phyloP scores from a whole-genome alignment of 257 asterid genomes.

The Craterostigma plantagineum region DNA sequence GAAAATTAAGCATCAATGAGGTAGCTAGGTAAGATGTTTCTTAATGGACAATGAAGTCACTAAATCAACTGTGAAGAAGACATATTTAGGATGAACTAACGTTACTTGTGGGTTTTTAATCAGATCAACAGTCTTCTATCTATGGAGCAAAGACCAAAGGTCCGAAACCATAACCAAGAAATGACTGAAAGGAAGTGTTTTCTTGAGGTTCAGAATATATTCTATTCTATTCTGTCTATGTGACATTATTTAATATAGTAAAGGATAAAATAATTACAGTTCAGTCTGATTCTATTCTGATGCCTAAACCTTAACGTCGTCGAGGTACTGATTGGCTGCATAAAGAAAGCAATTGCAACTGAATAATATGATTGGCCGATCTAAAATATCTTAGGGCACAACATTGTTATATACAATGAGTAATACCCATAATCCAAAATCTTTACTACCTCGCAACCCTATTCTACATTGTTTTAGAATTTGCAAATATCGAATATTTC shows the following conservation, averaged over 20 bases:
- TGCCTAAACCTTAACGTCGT: slow-evolving; percentile 66
- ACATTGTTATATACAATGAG: background rate
- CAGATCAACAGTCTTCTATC: no score
- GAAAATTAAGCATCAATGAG: background rate
- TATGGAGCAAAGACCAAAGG: slow-evolving; percentile 12
- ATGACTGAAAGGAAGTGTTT: slow-evolving; percentile 25
- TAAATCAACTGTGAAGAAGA: no score
- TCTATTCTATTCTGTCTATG: slow-evolving; percentile 29
- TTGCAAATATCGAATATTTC: no score
- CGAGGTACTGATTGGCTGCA: slow-evolving; percentile 79
- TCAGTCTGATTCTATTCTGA: slow-evolving; percentile 14
- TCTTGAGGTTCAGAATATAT: slow-evolving; percentile 24
- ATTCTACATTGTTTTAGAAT: no score
- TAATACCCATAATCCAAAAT: no score
- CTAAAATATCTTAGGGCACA: slow-evolving; percentile 12
- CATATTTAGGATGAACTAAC: no score
- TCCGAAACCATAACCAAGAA: slow-evolving; percentile 17
- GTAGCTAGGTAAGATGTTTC: background rate
- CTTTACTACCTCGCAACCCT: no score
- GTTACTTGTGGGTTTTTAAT: no score
- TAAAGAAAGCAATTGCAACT: slow-evolving; percentile 27
- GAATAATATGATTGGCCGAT: slow-evolving; percentile 12
- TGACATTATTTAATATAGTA: slow-evolving; percentile 22
- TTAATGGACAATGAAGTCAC: no score
- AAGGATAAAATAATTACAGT: background rate